Percentiles rank a stretch among this genome's conserved stretches.
Conservation (phyloP, 2,329 filamentous ascomycete species). For the Plectosphaerella sp. region DNA sequence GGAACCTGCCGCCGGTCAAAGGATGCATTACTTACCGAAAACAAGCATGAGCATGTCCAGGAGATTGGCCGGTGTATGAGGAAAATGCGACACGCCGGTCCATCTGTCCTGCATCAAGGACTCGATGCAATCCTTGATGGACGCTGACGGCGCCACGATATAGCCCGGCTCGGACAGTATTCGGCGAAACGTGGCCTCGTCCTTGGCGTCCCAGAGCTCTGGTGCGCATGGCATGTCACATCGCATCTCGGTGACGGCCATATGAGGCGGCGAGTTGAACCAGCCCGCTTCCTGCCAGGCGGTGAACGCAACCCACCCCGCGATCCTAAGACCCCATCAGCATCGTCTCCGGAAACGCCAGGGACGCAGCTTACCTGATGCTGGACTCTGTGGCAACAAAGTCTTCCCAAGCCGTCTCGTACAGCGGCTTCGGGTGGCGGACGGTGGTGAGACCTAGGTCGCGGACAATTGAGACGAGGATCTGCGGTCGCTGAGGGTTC, state of each 20-base stretch:
- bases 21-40: background rate
- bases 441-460: conserved; percentile 9
- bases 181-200: conserved; percentile 12
- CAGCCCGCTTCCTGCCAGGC: conserved; percentile 22
- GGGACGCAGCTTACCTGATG: conserved; percentile 10
- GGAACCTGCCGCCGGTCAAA: background rate
- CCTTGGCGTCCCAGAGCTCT: conserved; percentile 18
- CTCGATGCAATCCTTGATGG: conserved; percentile 11
- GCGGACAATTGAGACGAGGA: conserved; percentile 14
- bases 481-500: conserved; percentile 14
- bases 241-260: conserved; percentile 16
- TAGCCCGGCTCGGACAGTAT: background rate
- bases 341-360: background rate
- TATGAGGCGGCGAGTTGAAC: conserved; percentile 15
- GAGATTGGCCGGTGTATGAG: background rate
- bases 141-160: conserved; percentile 2
- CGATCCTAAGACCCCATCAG: conserved; percentile 11
- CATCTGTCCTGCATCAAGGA: conserved; percentile 14
- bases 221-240: conserved; percentile 17
- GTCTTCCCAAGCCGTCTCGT: conserved; percentile 7
- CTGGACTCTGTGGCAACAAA: conserved; percentile 13
- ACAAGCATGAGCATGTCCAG: background rate
- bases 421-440: conserved; percentile 5
- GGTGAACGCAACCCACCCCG: conserved; percentile 15
- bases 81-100: conserved; percentile 1